These are phyloP conservation scores for Candida smagusa DNA, from an alignment of 1,139 yeast species.

Conservation along the genomic window DNA sequence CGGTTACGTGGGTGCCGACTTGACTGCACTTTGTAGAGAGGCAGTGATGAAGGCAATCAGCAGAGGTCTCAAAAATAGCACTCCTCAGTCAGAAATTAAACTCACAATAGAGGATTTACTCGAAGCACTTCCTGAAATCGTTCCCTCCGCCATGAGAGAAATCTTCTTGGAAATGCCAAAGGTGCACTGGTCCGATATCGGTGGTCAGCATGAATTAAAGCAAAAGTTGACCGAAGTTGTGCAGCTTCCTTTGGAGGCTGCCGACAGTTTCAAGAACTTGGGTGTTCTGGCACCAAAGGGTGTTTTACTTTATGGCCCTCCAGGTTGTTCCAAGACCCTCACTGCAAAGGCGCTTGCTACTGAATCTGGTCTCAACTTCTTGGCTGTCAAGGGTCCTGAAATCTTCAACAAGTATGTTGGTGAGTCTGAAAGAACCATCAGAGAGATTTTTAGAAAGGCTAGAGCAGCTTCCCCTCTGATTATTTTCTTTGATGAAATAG, in stretches of 20 bases:
- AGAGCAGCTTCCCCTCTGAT: constrained; percentile 92
- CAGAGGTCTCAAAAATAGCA: constrained; percentile 39
- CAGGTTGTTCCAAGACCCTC: constrained; percentile 92
- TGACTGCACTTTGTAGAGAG: constrained; percentile 83
- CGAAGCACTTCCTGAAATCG: constrained; percentile 66
- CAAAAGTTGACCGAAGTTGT: constrained; percentile 82
- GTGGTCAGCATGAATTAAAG: constrained; percentile 87
- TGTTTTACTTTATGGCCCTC: constrained; percentile 87
- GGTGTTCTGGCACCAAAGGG: constrained; percentile 94
- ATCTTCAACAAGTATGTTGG: constrained; percentile 93
- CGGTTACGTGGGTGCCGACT: constrained; percentile 84
- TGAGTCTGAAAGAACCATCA: constrained; percentile 82
- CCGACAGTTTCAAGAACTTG: constrained; percentile 67
- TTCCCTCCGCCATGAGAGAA: constrained; percentile 98
- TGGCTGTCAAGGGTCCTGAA: constrained; percentile 96
- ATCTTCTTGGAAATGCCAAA: constrained; percentile 91
- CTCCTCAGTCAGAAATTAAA: constrained; percentile 24
- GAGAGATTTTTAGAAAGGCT: constrained; percentile 89
- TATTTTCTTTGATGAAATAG: constrained; percentile 92
- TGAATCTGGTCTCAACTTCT: constrained; percentile 86
- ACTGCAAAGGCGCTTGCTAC: constrained; percentile 95
- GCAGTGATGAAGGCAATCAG: constrained; percentile 82
- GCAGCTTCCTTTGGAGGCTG: constrained; percentile 84
- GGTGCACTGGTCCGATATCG: constrained; percentile 91
- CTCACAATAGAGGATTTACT: constrained; percentile 53